phyloP scores from a whole-genome alignment of 192 early-diverging fungal genomes.

The Rhizophagus sp. region DNA sequence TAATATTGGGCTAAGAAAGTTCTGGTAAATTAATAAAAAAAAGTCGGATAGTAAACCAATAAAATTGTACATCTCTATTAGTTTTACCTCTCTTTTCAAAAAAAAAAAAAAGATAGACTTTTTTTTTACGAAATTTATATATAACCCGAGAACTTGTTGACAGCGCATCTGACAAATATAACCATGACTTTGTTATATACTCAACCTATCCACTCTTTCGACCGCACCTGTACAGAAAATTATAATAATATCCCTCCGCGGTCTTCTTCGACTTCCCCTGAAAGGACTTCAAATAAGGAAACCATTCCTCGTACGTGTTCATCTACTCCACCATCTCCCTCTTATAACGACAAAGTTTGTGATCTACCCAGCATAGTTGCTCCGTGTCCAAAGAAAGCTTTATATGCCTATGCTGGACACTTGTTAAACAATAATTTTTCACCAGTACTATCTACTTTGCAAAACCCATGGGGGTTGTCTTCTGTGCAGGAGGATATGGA shows the following conservation, averaged over 20 bases:
- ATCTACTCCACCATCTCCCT: not conserved
- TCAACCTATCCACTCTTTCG: conserved; percentile 7
- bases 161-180: not conserved
- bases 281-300: not conserved
- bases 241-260: conserved; percentile 9
- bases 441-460: not conserved
- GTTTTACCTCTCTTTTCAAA: not conserved
- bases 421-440: conserved; percentile 1
- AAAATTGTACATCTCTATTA: not conserved
- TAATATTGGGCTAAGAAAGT: not conserved
- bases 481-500: conserved; percentile 13
- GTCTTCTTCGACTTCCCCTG: not conserved
- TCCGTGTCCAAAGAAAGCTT: conserved; percentile 13
- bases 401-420: conserved; percentile 1
- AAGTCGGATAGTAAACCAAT: not conserved
- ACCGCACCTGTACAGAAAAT: conserved; percentile 19
- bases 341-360: not conserved
- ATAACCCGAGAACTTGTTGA: conserved; percentile 1
- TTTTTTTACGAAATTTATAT: not conserved
- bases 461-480: conserved; percentile 14
- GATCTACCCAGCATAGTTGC: conserved; percentile 17
- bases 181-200: conserved; percentile 20
- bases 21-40: not conserved
- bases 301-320: not conserved
- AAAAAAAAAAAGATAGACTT: not conserved